Percentiles rank a stretch among this genome's conserved stretches.
Conservation (phyloP, 306 rosid genomes). For the Gynostemma pentaphyllum region DNA sequence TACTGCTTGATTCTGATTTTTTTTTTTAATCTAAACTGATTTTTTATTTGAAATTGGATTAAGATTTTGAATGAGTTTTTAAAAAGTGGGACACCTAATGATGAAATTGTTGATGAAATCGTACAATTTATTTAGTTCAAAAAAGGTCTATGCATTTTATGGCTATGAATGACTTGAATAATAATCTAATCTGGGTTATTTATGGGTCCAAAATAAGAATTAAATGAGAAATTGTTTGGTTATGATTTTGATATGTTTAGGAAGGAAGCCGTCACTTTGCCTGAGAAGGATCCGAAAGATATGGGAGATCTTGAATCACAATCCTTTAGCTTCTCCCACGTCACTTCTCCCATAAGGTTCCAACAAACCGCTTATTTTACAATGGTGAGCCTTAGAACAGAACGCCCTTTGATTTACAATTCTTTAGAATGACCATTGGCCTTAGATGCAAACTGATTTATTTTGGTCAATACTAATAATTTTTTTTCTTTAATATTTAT, state of each 20-base stretch:
- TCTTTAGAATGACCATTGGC: neutral
- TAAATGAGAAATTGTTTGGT: slow-evolving; percentile 2
- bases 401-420: slow-evolving; percentile 3
- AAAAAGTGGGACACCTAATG: too few relatives aligned
- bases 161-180: neutral
- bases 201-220: neutral
- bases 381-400: slow-evolving; percentile 38
- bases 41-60: too few relatives aligned
- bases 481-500: neutral
- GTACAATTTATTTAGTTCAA: neutral
- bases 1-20: too few relatives aligned
- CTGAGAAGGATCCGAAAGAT: slow-evolving; percentile 34
- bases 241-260: slow-evolving; percentile 18
- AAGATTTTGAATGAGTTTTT: too few relatives aligned
- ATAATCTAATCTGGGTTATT: neutral
- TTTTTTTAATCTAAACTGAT: too few relatives aligned
- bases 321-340: slow-evolving; percentile 26
- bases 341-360: slow-evolving; percentile 26
- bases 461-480: neutral
- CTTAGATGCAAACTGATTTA: neutral
- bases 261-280: slow-evolving; percentile 53
- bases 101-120: too few relatives aligned
- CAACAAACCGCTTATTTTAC: slow-evolving; percentile 43
- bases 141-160: neutral
- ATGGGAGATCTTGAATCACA: slow-evolving; percentile 34